Evolutionary conservation across 352 stramenopile species (phyloP).

Genomic region (Phytophthora capsici): DNA sequence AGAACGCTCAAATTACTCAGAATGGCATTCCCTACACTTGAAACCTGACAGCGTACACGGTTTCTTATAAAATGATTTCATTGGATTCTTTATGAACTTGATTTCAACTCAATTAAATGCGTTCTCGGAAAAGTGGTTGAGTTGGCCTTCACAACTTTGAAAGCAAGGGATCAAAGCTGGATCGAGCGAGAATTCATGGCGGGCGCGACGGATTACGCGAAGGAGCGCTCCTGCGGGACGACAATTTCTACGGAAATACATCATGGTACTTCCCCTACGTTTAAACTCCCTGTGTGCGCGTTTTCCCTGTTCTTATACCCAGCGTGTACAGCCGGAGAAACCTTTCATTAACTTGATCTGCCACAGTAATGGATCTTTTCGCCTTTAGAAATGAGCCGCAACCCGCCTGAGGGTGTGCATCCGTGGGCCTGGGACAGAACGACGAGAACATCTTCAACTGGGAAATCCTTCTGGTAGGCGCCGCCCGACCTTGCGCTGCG

Average conservation of each 20-base stretch:
- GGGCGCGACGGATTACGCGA: slow-evolving; percentile 69
- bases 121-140: slow-evolving; percentile 13
- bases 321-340: background rate
- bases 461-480: slow-evolving; percentile 98
- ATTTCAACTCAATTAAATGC: slow-evolving; percentile 19
- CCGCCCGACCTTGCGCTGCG: slow-evolving; percentile 92
- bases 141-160: slow-evolving; percentile 28
- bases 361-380: slow-evolving; percentile 23
- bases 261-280: slow-evolving; percentile 10
- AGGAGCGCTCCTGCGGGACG: slow-evolving; percentile 82
- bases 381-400: slow-evolving; percentile 96
- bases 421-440: slow-evolving; percentile 96
- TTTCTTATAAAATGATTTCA: slow-evolving; percentile 18
- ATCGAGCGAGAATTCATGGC: slow-evolving; percentile 43
- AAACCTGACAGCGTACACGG: slow-evolving; percentile 13
- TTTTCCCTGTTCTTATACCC: slow-evolving; percentile 1
- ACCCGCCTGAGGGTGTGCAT: slow-evolving; percentile 98
- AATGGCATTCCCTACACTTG: background rate
- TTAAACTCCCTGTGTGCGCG: background rate
- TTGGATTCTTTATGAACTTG: slow-evolving; percentile 5
- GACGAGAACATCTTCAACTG: slow-evolving; percentile 99
- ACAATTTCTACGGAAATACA: slow-evolving; percentile 84
- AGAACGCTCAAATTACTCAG: slow-evolving; percentile 9
- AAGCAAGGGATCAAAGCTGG: slow-evolving; percentile 19
- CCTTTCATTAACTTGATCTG: slow-evolving; percentile 3